Conservation (phyloP, 148 eudicot genomes). For the Arbutus unedo region DNA sequence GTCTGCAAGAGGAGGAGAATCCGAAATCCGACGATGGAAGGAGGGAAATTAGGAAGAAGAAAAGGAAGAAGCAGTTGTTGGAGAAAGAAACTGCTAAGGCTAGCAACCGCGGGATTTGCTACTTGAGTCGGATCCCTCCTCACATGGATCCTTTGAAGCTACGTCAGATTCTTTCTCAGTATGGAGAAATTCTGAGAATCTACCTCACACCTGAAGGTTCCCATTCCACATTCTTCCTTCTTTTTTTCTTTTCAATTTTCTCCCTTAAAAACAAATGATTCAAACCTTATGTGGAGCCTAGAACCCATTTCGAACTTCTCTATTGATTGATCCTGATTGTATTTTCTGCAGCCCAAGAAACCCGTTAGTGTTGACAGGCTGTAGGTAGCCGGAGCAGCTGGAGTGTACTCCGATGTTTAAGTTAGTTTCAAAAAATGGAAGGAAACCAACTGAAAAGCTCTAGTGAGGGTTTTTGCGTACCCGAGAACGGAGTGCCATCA, state of each 20-base stretch:
- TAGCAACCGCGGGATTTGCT: constrained; percentile 63
- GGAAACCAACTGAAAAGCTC: too few species aligned
- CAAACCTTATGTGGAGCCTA: too few species aligned
- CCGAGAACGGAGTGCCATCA: too few species aligned
- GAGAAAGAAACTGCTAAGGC: constrained; percentile 56
- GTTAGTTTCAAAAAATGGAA: too few species aligned
- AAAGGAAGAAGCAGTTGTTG: constrained; percentile 46
- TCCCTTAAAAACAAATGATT: background rate
- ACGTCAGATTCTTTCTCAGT: constrained; percentile 69
- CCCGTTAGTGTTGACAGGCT: too few species aligned
- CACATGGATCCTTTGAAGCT: constrained; percentile 77
- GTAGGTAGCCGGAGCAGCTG: too few species aligned
- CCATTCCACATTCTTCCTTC: background rate
- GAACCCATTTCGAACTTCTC: too few species aligned
- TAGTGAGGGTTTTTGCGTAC: too few species aligned
- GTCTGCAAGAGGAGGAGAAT: background rate
- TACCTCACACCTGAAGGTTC: constrained; percentile 79
- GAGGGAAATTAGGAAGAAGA: constrained; percentile 37
- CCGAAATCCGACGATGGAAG: constrained; percentile 6
- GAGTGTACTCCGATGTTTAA: too few species aligned
- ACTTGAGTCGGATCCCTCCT: constrained; percentile 82
- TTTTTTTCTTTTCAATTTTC: background rate
- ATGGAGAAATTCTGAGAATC: constrained; percentile 66
- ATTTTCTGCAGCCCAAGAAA: too few species aligned
- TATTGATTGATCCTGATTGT: too few species aligned